Conservation (phyloP, 345 rosid genomes). For the Conringia planisiliqua region DNA sequence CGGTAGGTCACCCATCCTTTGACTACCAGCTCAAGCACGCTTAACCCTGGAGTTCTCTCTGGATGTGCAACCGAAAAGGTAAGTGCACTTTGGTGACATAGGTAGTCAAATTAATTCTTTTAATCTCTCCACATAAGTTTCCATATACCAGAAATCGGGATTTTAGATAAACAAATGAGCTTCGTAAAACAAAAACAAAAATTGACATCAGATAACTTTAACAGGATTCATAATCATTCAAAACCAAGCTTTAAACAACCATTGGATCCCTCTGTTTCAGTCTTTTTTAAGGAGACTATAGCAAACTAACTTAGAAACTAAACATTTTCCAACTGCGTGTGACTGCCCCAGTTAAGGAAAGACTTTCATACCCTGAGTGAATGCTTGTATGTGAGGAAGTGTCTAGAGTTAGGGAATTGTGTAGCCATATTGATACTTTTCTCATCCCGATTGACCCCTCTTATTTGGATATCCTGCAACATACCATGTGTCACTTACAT, state of each 20-base stretch:
- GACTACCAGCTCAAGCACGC: too few species aligned
- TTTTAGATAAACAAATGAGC: too few species aligned
- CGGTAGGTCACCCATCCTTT: too few species aligned
- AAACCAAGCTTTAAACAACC: too few species aligned
- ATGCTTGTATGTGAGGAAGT: conserved; percentile 83
- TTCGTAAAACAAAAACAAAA: conserved; percentile 2
- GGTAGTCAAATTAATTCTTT: too few species aligned
- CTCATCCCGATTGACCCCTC: conserved; percentile 96
- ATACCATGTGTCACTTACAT: neutral
- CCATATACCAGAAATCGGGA: too few species aligned
- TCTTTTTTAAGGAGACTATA: neutral
- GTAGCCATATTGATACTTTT: conserved; percentile 78
- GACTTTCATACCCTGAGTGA: conserved; percentile 69
- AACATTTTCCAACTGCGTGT: neutral
- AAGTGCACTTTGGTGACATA: too few species aligned
- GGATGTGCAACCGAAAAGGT: too few species aligned
- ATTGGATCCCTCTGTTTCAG: neutral
- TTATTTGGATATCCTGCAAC: conserved; percentile 89
- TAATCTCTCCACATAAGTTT: too few species aligned
- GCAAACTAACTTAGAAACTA: neutral
- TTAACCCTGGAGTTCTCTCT: too few species aligned
- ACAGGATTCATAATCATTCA: neutral
- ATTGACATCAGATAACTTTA: neutral
- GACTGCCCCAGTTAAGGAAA: neutral
- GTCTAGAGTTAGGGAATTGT: conserved; percentile 74